These are phyloP conservation scores for Sclerotinia nivalis DNA, from an alignment of 2,329 filamentous ascomycete genomes.

Conservation along the genomic window DNA sequence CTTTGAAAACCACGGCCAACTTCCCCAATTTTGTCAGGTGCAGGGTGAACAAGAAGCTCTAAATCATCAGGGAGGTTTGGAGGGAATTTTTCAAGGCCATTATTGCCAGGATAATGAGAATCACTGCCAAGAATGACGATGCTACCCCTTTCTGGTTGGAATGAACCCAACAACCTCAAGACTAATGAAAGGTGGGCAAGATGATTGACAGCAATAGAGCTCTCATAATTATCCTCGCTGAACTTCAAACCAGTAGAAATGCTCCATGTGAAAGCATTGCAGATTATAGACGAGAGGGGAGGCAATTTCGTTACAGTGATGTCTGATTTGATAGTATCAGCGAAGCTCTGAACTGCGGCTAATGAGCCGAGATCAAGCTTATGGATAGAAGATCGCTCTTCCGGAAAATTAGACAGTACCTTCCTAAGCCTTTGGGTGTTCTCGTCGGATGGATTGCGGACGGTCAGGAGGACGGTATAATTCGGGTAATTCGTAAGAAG, in stretches of 20 bases:
- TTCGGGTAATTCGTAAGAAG: background rate
- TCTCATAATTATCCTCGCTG: constrained; percentile 44
- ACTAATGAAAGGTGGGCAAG: constrained; percentile 45
- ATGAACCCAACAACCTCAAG: constrained; percentile 42
- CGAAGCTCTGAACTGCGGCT: constrained; percentile 43
- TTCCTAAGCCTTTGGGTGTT: constrained; percentile 38
- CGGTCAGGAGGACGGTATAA: constrained; percentile 28
- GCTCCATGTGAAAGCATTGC: constrained; percentile 47
- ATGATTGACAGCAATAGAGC: constrained; percentile 45
- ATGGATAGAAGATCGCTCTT: constrained; percentile 38
- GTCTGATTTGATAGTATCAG: constrained; percentile 36
- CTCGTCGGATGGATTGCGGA: constrained; percentile 40
- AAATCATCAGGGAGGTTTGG: background rate
- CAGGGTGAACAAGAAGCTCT: constrained; percentile 1
- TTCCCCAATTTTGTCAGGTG: background rate
- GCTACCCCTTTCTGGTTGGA: constrained; percentile 31
- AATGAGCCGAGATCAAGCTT: constrained; percentile 44
- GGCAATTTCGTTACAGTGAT: constrained; percentile 40
- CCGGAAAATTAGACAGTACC: constrained; percentile 32
- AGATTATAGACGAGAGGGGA: constrained; percentile 43
- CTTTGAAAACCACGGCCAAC: constrained; percentile 14
- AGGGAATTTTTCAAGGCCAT: background rate
- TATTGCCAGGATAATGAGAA: constrained; percentile 1
- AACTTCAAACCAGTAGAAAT: constrained; percentile 40
- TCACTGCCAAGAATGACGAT: constrained; percentile 37